These are phyloP conservation scores for Fusarium armeniacum DNA, from an alignment of 2,329 filamentous ascomycete species.

Conservation along the genomic window DNA sequence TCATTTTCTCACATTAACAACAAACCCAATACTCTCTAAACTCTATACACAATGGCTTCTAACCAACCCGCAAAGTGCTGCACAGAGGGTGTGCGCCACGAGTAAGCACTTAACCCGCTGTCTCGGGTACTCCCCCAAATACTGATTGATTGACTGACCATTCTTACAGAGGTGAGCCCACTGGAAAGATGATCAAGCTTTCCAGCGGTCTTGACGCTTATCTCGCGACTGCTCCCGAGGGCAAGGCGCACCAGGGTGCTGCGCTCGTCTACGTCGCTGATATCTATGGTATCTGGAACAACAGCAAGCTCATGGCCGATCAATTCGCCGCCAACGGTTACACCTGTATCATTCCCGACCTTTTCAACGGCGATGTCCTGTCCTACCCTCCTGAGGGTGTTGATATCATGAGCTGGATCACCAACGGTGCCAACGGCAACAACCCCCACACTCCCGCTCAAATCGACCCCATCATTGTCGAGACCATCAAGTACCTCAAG, in stretches of 20 bases:
- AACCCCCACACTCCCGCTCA: slow-evolving; percentile 58
- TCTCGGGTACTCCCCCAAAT: not conserved
- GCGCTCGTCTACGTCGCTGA: slow-evolving; percentile 58
- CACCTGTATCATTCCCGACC: slow-evolving; percentile 56
- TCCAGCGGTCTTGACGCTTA: slow-evolving; percentile 64
- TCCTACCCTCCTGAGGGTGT: slow-evolving; percentile 47
- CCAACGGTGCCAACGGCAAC: slow-evolving; percentile 61
- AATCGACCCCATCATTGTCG: slow-evolving; percentile 54
- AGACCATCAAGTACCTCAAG: slow-evolving; percentile 67
- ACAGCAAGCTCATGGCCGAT: slow-evolving; percentile 60
- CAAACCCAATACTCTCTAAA: not conserved
- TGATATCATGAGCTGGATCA: slow-evolving; percentile 54
- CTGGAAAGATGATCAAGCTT: slow-evolving; percentile 63
- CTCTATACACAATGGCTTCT: slow-evolving; percentile 62
- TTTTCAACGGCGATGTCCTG: slow-evolving; percentile 57
- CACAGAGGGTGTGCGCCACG: slow-evolving; percentile 65
- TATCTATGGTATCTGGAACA: slow-evolving; percentile 57
- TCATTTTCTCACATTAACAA: not conserved
- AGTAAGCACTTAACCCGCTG: slow-evolving; percentile 56
- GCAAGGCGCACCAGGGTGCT: slow-evolving; percentile 45
- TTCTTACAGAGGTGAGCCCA: slow-evolving; percentile 60
- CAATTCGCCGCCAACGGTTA: slow-evolving; percentile 57
- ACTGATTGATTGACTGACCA: slow-evolving; percentile 4
- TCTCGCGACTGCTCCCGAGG: slow-evolving; percentile 60
- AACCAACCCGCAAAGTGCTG: slow-evolving; percentile 67